These are phyloP conservation scores for Lichtheimia ramosa DNA, from an alignment of 371 early-diverging fungal species.

Conservation along the genomic window DNA sequence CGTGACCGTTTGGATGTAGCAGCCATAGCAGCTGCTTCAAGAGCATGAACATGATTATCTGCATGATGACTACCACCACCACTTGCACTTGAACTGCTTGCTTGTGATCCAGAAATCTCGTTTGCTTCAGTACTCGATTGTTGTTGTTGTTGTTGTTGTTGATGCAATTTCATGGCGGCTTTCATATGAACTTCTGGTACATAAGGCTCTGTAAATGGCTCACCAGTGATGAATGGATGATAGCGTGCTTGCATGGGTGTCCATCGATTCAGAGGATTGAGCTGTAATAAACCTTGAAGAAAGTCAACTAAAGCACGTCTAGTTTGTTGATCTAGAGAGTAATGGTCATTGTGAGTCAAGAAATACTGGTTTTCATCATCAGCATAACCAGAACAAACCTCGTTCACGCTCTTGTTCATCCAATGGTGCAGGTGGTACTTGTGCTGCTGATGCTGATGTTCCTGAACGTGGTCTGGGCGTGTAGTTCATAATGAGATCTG, in stretches of 20 bases:
- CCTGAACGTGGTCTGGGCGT: constrained; percentile 40
- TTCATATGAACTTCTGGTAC: constrained; percentile 39
- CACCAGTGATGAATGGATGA: constrained; percentile 95
- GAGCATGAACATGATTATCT: neutral
- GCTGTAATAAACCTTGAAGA: constrained; percentile 76
- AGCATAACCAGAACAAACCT: constrained; percentile 37
- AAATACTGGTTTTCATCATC: neutral
- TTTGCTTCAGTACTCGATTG: neutral
- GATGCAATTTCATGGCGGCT: constrained; percentile 3
- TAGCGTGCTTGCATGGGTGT: constrained; percentile 89
- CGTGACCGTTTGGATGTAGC: constrained; percentile 1
- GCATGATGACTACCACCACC: no score
- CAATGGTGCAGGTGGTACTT: constrained; percentile 9
- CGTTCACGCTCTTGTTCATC: constrained; percentile 60
- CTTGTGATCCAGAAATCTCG: neutral
- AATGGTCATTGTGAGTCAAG: no score
- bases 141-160: neutral
- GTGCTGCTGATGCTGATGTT: constrained; percentile 19
- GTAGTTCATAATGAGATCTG: constrained; percentile 79
- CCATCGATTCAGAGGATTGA: constrained; percentile 93
- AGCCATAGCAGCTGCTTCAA: constrained; percentile 11
- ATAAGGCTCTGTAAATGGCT: constrained; percentile 65
- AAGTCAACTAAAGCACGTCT: constrained; percentile 86
- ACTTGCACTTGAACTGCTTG: neutral
- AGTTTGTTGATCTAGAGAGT: constrained; percentile 57